A percentile compares a stretch with the other conserved stretches of the same genome.
These are phyloP conservation scores for Angomonas ambiguus DNA, from an alignment of 208 protist genomes.

Conservation along the genomic window DNA sequence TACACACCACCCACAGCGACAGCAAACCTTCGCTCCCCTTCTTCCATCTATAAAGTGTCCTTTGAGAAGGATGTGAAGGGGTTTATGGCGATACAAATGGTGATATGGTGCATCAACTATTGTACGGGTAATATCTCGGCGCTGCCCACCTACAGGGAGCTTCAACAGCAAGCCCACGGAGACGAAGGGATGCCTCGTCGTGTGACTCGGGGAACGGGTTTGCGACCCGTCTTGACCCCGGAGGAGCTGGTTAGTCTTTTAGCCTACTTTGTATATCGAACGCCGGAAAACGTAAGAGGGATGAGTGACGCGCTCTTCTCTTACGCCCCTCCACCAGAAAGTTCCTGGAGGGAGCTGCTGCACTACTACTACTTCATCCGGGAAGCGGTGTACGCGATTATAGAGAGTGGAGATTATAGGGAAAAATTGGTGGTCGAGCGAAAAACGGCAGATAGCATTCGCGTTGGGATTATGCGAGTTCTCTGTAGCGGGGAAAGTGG, in stretches of 20 bases:
- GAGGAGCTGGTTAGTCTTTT: not conserved
- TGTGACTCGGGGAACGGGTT: not conserved
- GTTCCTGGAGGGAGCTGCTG: not conserved
- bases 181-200: not conserved
- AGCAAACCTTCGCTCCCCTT: not conserved
- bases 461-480: not conserved
- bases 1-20: not conserved
- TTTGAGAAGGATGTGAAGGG: not conserved
- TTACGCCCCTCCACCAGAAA: not conserved
- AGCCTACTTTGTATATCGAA: not conserved
- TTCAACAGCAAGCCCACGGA: not conserved
- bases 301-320: not conserved
- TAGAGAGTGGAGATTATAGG: not conserved
- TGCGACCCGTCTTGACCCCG: not conserved
- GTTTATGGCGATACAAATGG: not conserved
- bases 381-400: not conserved
- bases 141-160: not conserved
- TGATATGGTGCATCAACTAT: not conserved
- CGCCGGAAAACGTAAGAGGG: not conserved
- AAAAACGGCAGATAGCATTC: not conserved
- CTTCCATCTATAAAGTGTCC: not conserved
- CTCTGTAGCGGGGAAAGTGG: not conserved
- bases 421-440: not conserved
- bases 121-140: not conserved
- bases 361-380: not conserved